Evolutionary conservation across 2,329 filamentous ascomycete species (phyloP).

Genomic region (Rutstroemia sp.): DNA sequence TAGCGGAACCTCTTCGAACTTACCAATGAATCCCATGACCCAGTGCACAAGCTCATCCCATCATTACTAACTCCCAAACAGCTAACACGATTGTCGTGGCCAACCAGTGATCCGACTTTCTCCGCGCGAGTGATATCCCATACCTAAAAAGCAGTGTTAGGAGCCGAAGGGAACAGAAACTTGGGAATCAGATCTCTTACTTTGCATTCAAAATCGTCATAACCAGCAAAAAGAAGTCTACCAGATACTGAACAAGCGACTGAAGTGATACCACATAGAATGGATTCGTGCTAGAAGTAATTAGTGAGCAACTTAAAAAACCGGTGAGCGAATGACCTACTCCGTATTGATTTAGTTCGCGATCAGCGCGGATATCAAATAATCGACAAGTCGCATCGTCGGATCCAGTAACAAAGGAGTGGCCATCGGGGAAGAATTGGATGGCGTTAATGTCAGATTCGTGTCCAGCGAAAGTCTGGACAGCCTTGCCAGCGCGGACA

Average conservation of each 20-base stretch:
- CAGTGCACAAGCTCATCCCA: constrained; percentile 97
- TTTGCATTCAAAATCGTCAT: constrained; percentile 99
- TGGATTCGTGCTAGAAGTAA: constrained; percentile 73
- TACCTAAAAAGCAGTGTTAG: constrained; percentile 50
- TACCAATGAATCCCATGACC: constrained; percentile 98
- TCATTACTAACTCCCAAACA: constrained; percentile 98
- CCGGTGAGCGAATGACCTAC: constrained; percentile 37
- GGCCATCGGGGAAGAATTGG: constrained; percentile 98
- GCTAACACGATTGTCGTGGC: constrained; percentile 98
- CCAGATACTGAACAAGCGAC: constrained; percentile 97
- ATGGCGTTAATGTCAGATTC: constrained; percentile 99
- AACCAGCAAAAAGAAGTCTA: constrained; percentile 89
- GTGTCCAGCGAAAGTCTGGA: constrained; percentile 96
- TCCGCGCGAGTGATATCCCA: constrained; percentile 97
- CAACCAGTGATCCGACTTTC: constrained; percentile 92
- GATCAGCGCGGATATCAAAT: constrained; percentile 95
- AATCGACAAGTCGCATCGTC: constrained; percentile 96
- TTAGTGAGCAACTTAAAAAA: constrained; percentile 14
- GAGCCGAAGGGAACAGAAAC: neutral
- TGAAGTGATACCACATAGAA: constrained; percentile 95
- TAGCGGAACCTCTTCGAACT: constrained; percentile 33
- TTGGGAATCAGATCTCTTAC: constrained; percentile 42
- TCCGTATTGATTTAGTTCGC: constrained; percentile 63
- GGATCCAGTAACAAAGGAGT: constrained; percentile 95
- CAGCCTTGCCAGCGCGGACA: constrained; percentile 94